A percentile compares a stretch with the other conserved stretches of the same genome.
These are phyloP conservation scores for Exophiala calicioides DNA, from an alignment of 2,329 filamentous ascomycete genomes.

Conservation along the genomic window DNA sequence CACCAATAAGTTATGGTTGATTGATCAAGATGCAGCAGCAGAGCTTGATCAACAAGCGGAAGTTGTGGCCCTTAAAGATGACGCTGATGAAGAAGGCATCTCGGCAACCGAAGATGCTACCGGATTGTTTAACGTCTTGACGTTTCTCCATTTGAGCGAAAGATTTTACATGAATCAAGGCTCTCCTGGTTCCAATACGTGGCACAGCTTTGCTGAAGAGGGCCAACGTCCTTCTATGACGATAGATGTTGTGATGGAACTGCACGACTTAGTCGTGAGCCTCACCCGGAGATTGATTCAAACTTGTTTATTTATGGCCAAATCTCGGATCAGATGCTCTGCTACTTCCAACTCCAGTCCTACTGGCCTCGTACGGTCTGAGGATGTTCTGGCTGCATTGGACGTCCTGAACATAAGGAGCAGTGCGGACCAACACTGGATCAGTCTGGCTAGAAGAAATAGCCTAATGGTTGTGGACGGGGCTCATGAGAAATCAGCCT, in stretches of 20 bases:
- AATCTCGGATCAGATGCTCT: conserved; percentile 63
- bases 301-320: conserved; percentile 68
- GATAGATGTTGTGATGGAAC: conserved; percentile 73
- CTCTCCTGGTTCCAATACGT: conserved; percentile 63
- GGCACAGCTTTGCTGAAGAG: conserved; percentile 59
- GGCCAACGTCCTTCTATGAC: conserved; percentile 67
- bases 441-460: conserved; percentile 53
- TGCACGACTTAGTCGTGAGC: conserved; percentile 67
- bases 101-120: background rate
- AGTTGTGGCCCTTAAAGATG: conserved; percentile 7
- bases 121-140: conserved; percentile 58
- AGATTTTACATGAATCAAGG: conserved; percentile 72
- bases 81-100: background rate
- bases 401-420: conserved; percentile 52
- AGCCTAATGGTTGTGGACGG: conserved; percentile 47
- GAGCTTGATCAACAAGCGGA: conserved; percentile 17
- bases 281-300: conserved; percentile 71
- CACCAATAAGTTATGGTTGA: conserved; percentile 56
- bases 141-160: conserved; percentile 66
- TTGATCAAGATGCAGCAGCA: conserved; percentile 46
- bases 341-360: conserved; percentile 36
- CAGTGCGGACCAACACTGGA: conserved; percentile 54
- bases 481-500: conserved; percentile 22
- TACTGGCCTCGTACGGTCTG: conserved; percentile 40
- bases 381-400: conserved; percentile 58